These are phyloP conservation scores for Withania somnifera DNA, from an alignment of 305 asterid genomes.

Conservation along the genomic window DNA sequence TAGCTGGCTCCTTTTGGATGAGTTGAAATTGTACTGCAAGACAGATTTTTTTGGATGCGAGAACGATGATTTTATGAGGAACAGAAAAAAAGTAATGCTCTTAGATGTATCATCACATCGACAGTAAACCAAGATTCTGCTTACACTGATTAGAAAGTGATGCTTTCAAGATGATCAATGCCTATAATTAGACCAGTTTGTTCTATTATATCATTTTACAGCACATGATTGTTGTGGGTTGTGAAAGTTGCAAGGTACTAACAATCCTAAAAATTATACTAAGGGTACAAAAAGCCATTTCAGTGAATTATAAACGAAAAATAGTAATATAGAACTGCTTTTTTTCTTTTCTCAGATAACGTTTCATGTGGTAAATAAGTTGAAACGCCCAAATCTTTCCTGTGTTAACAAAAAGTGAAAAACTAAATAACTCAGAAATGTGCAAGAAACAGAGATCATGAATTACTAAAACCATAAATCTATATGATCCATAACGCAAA, in stretches of 20 bases:
- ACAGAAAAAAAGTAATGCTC: not conserved
- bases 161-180: too few species aligned
- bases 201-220: not conserved
- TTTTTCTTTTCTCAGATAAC: not conserved
- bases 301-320: not conserved
- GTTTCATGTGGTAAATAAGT: not conserved
- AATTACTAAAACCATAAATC: not conserved
- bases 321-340: not conserved
- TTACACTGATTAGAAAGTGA: too few species aligned
- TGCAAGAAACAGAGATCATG: not conserved
- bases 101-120: not conserved
- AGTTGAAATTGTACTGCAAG: not conserved
- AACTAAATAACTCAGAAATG: not conserved
- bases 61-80: not conserved
- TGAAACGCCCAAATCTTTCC: not conserved
- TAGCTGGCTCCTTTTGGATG: not conserved
- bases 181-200: not conserved
- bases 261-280: not conserved
- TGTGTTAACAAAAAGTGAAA: not conserved
- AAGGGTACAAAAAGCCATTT: not conserved
- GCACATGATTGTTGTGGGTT: not conserved
- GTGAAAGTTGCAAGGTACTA: not conserved
- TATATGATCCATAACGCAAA: not conserved
- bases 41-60: not conserved
- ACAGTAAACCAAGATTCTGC: not conserved